Evolutionary conservation across 2,329 filamentous ascomycete genomes (phyloP).

Genomic region (Aspergillus ustus): DNA sequence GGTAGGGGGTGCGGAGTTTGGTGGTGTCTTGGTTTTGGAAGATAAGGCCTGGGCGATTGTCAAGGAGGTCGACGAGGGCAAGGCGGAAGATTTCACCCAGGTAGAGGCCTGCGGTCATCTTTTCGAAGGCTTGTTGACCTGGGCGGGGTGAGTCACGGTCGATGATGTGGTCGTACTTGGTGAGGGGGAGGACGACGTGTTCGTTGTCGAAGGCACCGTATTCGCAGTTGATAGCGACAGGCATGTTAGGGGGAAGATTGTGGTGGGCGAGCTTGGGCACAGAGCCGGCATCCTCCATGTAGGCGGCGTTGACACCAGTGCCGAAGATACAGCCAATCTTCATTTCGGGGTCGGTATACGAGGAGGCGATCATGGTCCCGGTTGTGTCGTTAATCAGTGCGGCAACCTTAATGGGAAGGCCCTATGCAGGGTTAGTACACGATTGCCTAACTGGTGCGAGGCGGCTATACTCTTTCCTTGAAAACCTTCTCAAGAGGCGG

Average conservation of each 20-base stretch:
- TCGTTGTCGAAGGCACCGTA: constrained; percentile 98
- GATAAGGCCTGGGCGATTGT: constrained; percentile 73
- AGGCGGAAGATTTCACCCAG: constrained; percentile 93
- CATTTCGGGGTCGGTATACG: constrained; percentile 92
- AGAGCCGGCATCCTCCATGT: constrained; percentile 90
- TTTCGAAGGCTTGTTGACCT: constrained; percentile 94
- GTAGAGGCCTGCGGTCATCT: constrained; percentile 96
- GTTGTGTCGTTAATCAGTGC: constrained; percentile 98
- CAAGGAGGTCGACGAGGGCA: constrained; percentile 81
- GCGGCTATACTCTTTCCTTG: constrained; percentile 62
- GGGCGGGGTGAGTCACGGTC: constrained; percentile 91
- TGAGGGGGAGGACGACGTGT: constrained; percentile 82
- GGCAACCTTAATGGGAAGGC: constrained; percentile 87
- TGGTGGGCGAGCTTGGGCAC: constrained; percentile 93
- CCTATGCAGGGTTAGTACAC: constrained; percentile 52
- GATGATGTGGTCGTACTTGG: constrained; percentile 82
- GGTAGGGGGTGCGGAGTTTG: constrained; percentile 82
- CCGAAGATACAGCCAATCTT: constrained; percentile 98
- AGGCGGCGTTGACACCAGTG: constrained; percentile 96
- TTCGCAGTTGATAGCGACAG: constrained; percentile 97
- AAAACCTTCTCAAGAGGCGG: constrained; percentile 84
- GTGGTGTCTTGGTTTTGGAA: constrained; percentile 84
- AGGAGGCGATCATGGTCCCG: constrained; percentile 92
- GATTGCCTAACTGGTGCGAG: neutral
- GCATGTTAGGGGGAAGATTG: constrained; percentile 80